These are phyloP conservation scores for Achlya hypogyna DNA, from an alignment of 352 stramenopile genomes.

Conservation along the genomic window DNA sequence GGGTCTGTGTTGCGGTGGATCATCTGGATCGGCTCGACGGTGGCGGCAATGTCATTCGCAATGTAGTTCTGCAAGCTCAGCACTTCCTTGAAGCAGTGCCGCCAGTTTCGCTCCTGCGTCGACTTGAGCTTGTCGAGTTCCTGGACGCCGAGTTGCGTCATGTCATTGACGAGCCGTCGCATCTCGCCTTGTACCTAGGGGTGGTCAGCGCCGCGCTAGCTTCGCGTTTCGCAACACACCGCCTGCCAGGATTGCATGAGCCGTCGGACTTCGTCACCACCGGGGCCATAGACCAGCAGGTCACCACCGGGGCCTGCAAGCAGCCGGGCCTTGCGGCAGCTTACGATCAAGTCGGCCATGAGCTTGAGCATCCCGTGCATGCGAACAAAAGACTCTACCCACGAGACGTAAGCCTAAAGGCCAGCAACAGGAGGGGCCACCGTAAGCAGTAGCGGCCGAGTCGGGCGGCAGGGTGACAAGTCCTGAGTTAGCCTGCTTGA, in stretches of 20 bases:
- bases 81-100: slow-evolving; percentile 80
- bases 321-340: slow-evolving; percentile 71
- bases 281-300: slow-evolving; percentile 74
- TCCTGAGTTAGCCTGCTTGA: slow-evolving; percentile 65
- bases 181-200: slow-evolving; percentile 35
- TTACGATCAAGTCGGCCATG: slow-evolving; percentile 71
- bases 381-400: slow-evolving; percentile 50
- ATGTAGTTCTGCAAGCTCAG: slow-evolving; percentile 74
- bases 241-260: slow-evolving; percentile 77
- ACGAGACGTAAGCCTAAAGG: not conserved
- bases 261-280: slow-evolving; percentile 67
- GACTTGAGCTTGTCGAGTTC: slow-evolving; percentile 79
- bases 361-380: slow-evolving; percentile 73
- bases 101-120: slow-evolving; percentile 78
- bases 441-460: slow-evolving; percentile 40
- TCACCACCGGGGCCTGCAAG: slow-evolving; percentile 70
- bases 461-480: slow-evolving; percentile 61
- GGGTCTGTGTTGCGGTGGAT: slow-evolving; percentile 79
- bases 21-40: slow-evolving; percentile 75
- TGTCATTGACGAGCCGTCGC: slow-evolving; percentile 57
- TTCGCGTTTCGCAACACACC: no score
- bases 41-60: slow-evolving; percentile 73
- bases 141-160: slow-evolving; percentile 71
- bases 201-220: no score
- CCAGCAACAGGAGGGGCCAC: not conserved